Percentiles rank a stretch among this genome's conserved stretches.
These are phyloP conservation scores for Pleurotus pulmonarius DNA, from an alignment of 768 basidiomycete species.

Conservation along the genomic window DNA sequence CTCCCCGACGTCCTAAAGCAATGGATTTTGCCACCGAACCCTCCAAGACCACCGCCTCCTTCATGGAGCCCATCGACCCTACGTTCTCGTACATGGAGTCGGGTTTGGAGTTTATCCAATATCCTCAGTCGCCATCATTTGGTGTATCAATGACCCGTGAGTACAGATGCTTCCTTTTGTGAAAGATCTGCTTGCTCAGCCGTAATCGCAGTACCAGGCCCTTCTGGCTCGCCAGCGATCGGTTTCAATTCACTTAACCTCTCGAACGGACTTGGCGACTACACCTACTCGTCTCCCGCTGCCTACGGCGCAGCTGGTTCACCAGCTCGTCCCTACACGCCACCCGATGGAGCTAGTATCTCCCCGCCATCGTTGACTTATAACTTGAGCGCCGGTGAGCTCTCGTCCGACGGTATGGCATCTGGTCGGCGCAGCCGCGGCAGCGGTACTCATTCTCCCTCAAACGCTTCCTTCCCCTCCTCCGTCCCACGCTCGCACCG, in stretches of 20 bases:
- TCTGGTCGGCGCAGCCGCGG: conserved; percentile 69
- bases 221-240: conserved; percentile 54
- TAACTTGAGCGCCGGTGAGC: conserved; percentile 64
- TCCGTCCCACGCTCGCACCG: conserved; percentile 73
- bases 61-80: conserved; percentile 42
- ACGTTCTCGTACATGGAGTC: conserved; percentile 47
- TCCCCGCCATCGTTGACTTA: conserved; percentile 69
- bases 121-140: conserved; percentile 46
- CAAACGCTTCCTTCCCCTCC: conserved; percentile 35
- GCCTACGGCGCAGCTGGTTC: conserved; percentile 44
- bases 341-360: conserved; percentile 56
- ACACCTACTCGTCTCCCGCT: conserved; percentile 53
- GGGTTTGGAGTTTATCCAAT: conserved; percentile 63
- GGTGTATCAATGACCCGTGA: conserved; percentile 61
- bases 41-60: conserved; percentile 40
- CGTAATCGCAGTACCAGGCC: conserved; percentile 42
- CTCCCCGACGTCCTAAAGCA: conserved; percentile 27
- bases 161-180: conserved; percentile 23
- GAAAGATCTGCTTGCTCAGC: conserved; percentile 11
- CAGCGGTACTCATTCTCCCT: conserved; percentile 53
- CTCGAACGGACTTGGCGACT: conserved; percentile 45
- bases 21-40: conserved; percentile 40
- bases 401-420: conserved; percentile 67
- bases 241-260: conserved; percentile 63
- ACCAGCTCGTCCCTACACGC: conserved; percentile 66